Conservation (phyloP, 345 rosid species). For the Populus ilicifolia region DNA sequence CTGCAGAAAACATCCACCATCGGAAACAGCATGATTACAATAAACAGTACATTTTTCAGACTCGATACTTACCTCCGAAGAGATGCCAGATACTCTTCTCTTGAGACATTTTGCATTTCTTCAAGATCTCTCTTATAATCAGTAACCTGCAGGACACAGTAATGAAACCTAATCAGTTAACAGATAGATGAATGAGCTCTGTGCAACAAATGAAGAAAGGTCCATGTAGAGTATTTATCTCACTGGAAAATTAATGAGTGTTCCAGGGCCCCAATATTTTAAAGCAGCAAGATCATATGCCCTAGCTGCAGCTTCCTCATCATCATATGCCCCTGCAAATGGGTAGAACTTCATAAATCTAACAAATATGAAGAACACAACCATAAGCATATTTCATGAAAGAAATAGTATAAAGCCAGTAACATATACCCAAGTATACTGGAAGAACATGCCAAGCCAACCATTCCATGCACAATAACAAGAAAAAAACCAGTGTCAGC, state of each 20-base stretch:
- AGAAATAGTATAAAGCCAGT: neutral
- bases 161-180: constrained; percentile 1
- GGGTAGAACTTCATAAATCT: constrained; percentile 15
- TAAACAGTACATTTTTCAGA: constrained; percentile 8
- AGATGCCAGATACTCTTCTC: constrained; percentile 95
- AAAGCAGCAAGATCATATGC: constrained; percentile 98
- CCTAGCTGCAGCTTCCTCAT: constrained; percentile 99
- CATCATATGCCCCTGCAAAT: constrained; percentile 91
- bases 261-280: constrained; percentile 98
- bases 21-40: constrained; percentile 21
- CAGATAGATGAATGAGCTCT: neutral
- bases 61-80: constrained; percentile 64
- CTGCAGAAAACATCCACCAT: constrained; percentile 48
- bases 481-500: constrained; percentile 37
- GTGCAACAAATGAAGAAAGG: neutral
- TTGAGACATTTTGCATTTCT: constrained; percentile 92
- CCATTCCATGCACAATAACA: constrained; percentile 30
- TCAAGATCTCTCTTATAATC: constrained; percentile 95
- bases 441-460: constrained; percentile 29
- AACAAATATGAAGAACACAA: neutral
- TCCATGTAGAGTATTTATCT: constrained; percentile 15
- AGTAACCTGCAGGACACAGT: constrained; percentile 52
- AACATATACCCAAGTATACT: constrained; percentile 94
- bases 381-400: constrained; percentile 2
- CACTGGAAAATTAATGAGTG: constrained; percentile 95